Conservation (phyloP, 169 alveolate species). For the Cryptosporidium tyzzeri region DNA sequence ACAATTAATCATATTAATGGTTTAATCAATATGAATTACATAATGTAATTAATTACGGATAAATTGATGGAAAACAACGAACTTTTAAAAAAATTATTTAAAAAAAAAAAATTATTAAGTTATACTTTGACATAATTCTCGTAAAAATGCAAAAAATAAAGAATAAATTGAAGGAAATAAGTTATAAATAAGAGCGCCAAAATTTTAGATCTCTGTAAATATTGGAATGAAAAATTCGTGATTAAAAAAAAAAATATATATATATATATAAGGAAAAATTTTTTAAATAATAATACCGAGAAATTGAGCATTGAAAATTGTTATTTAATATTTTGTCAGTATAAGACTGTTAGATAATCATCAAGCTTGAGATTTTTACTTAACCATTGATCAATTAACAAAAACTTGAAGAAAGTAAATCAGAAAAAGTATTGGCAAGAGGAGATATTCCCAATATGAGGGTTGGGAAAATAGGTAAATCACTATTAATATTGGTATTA, state of each 20-base stretch:
- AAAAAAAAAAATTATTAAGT: neutral
- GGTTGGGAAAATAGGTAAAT: conserved; percentile 1
- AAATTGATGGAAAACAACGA: neutral
- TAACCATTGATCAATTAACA: neutral
- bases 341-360: neutral
- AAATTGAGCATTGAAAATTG: no score
- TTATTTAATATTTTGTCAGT: no score
- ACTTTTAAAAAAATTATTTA: neutral
- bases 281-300: neutral
- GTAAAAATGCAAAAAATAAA: conserved; percentile 15
- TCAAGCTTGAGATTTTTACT: neutral
- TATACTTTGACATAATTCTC: conserved; percentile 28
- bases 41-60: no score
- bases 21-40: no score
- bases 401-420: neutral
- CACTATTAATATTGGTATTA: neutral
- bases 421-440: neutral
- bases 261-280: neutral
- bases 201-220: conserved; percentile 39
- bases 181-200: conserved; percentile 17
- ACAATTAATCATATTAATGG: no score
- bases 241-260: neutral
- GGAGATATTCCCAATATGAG: conserved; percentile 24
- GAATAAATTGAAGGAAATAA: neutral
- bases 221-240: neutral